These are phyloP conservation scores for Ganoderma lucidum DNA, from an alignment of 1,284 basidiomycete genomes.

Conservation along the genomic window DNA sequence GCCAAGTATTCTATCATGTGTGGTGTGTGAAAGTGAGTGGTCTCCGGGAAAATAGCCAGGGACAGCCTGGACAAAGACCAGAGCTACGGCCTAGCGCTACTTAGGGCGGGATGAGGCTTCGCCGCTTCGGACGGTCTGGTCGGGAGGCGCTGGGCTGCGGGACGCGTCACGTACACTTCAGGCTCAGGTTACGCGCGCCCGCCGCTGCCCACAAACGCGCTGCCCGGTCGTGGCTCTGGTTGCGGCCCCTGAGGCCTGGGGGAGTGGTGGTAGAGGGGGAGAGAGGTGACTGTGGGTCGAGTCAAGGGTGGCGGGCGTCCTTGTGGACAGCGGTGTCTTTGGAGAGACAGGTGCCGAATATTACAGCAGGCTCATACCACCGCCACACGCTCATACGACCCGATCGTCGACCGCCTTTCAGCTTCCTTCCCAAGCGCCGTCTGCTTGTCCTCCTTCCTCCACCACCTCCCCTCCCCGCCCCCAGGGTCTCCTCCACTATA, in stretches of 20 bases:
- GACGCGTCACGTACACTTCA: too few relatives aligned
- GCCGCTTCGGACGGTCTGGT: too few relatives aligned
- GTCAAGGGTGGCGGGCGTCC: constrained; percentile 16
- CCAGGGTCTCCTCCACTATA: constrained; percentile 36
- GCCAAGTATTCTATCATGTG: too few relatives aligned
- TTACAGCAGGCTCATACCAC: constrained; percentile 18
- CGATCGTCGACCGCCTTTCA: constrained; percentile 29
- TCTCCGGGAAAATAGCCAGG: too few relatives aligned
- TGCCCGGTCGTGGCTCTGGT: too few relatives aligned
- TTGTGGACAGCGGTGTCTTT: background rate
- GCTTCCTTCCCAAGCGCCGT: constrained; percentile 33
- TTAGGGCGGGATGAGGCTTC: too few relatives aligned
- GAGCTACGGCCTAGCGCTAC: too few relatives aligned
- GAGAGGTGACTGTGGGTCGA: background rate
- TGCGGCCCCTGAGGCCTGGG: background rate
- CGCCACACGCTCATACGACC: constrained; percentile 28
- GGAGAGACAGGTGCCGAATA: constrained; percentile 6
- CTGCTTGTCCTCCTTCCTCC: constrained; percentile 31
- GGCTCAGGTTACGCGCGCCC: too few relatives aligned
- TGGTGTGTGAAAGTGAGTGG: too few relatives aligned
- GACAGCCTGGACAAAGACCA: too few relatives aligned
- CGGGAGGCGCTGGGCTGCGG: too few relatives aligned
- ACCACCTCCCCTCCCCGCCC: constrained; percentile 25
- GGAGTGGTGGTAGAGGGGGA: background rate
- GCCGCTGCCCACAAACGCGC: too few relatives aligned